phyloP scores from a whole-genome alignment of 2,329 filamentous ascomycete species.

The Colletotrichum sansevieriae region DNA sequence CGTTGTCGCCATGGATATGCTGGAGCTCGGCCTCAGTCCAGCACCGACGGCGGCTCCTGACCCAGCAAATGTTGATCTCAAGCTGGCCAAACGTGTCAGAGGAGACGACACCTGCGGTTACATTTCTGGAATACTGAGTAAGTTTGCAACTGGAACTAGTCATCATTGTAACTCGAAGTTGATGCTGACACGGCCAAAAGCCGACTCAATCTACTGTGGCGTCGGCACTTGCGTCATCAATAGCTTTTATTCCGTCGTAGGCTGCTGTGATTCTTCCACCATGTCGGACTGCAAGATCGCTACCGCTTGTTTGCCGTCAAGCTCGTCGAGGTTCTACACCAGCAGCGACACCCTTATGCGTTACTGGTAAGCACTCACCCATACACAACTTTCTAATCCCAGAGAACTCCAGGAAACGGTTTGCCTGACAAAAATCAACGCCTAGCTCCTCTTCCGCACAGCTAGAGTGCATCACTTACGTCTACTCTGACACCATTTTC shows the following conservation, averaged over 20 bases:
- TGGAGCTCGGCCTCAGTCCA: constrained; percentile 41
- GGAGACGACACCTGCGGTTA: constrained; percentile 51
- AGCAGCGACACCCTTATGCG: constrained; percentile 46
- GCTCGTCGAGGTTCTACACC: constrained; percentile 43
- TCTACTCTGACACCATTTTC: constrained; percentile 44
- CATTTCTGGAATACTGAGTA: constrained; percentile 46
- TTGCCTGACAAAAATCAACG: background rate
- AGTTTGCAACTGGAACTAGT: constrained; percentile 14
- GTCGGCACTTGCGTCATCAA: constrained; percentile 48
- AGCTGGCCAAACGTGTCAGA: constrained; percentile 44
- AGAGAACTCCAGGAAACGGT: background rate
- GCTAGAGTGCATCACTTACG: constrained; percentile 49
- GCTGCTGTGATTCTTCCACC: constrained; percentile 50
- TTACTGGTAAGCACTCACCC: constrained; percentile 48
- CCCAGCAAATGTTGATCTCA: constrained; percentile 29
- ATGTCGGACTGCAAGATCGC: constrained; percentile 40
- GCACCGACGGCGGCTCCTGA: constrained; percentile 43
- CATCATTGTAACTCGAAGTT: constrained; percentile 8
- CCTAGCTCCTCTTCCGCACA: constrained; percentile 43
- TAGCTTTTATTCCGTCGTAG: constrained; percentile 45
- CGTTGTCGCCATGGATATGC: constrained; percentile 42
- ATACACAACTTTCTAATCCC: background rate
- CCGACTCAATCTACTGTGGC: constrained; percentile 48
- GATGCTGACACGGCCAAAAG: constrained; percentile 18
- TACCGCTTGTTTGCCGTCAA: constrained; percentile 48